Base-by-base conservation (phyloP, 352 stramenopile species). In the Phytopythium mirpurense region DNA sequence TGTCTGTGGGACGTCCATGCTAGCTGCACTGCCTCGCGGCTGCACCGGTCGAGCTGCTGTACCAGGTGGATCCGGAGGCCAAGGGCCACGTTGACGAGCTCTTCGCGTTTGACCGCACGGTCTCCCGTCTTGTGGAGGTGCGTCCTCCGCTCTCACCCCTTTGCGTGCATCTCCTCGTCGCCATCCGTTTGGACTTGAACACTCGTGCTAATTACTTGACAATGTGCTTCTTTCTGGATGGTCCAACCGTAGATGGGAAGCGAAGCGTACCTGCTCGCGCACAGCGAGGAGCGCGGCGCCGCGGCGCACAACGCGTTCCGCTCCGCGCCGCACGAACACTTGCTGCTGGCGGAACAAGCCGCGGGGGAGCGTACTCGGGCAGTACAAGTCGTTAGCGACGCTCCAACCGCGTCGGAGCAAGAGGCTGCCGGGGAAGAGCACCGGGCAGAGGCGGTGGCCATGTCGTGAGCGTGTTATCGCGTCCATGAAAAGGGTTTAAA, bases 101-200 rank as follows among this genome's bases (percentile, higher is more conserved):
- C 5, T 93, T 93, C 64, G 83, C 83, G 38, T 93, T 93, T 53
- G 83, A 93, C 56, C 77, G 83, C 31, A 93, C 83, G 9, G 68
- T 96, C n/a, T 96, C 83, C 42, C 86, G 89, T 7, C 62, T 97
- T 24, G 49, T 95, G 16, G 89, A 97, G 70, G 72, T 88, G 34
- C 19, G 55, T 46, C 12, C 8, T 1, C 23, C 11, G 5, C 9
- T 47, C 23, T 9, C 10, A 32, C 5, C 29, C 29, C 9, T 5
- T 9, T 32, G 9, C 29, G 9, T 32, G n/a, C n/a, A n/a, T n/a
- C n/a, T n/a, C n/a, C n/a, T n/a, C n/a, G n/a, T n/a, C n/a, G n/a
- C n/a, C n/a, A n/a, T n/a, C n/a, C n/a, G n/a, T n/a, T n/a, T n/a
- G n/a, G n/a, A n/a, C n/a, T n/a, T n/a, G n/a, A n/a, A n/a, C n/a